Percentiles rank a stretch among this genome's conserved stretches.
These are phyloP conservation scores for Aspergillus sp. DNA, from an alignment of 2,329 filamentous ascomycete genomes.

Conservation along the genomic window DNA sequence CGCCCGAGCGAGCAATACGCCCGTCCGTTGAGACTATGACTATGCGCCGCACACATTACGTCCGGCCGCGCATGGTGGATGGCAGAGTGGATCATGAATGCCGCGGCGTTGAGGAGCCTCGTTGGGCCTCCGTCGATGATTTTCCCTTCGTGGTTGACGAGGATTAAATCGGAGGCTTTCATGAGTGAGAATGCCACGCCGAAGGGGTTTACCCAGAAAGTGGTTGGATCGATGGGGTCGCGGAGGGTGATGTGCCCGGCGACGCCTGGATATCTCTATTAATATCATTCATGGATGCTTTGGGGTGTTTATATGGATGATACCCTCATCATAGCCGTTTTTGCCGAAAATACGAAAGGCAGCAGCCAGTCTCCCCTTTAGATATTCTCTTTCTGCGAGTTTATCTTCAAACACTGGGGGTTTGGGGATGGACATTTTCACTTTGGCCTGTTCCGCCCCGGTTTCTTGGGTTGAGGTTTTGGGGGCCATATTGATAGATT, in stretches of 20 bases:
- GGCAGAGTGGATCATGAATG: slow-evolving; percentile 50
- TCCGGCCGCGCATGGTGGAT: slow-evolving; percentile 54
- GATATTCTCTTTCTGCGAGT: slow-evolving; percentile 46
- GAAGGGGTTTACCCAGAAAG: slow-evolving; percentile 66
- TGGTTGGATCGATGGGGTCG: slow-evolving; percentile 55
- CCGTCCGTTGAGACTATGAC: slow-evolving; percentile 50
- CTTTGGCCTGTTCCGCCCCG: slow-evolving; percentile 20
- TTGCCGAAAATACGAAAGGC: slow-evolving; percentile 58
- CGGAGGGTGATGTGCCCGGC: slow-evolving; percentile 61
- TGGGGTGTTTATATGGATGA: not conserved
- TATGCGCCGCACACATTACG: slow-evolving; percentile 51
- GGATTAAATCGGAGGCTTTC: slow-evolving; percentile 63
- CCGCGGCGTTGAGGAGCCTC: slow-evolving; percentile 43
- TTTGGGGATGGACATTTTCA: slow-evolving; percentile 28
- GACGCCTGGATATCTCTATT: slow-evolving; percentile 39
- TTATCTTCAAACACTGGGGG: slow-evolving; percentile 38
- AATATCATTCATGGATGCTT: not conserved
- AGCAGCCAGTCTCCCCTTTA: slow-evolving; percentile 51
- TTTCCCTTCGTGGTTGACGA: slow-evolving; percentile 56
- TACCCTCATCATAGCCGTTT: slow-evolving; percentile 50
- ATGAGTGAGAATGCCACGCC: slow-evolving; percentile 59
- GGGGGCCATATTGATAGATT: too few species aligned
- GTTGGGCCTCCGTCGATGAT: slow-evolving; percentile 58
- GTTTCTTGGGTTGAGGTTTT: slow-evolving; percentile 11
- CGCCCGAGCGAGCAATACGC: slow-evolving; percentile 39